These are phyloP conservation scores for Tilletia setariae DNA, from an alignment of 1,284 basidiomycete genomes.

Conservation along the genomic window DNA sequence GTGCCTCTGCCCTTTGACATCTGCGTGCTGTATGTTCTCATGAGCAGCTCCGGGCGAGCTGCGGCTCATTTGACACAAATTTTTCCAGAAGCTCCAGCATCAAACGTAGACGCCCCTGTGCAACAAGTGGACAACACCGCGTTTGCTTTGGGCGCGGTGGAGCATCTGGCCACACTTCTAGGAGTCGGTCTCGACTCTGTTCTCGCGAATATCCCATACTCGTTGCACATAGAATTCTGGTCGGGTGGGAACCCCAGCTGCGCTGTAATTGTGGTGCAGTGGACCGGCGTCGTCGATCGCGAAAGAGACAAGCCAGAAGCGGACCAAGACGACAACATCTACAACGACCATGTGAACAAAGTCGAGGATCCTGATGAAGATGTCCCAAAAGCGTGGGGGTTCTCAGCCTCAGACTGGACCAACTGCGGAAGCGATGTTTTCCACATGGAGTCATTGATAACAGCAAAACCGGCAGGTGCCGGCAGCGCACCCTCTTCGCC, in stretches of 20 bases:
- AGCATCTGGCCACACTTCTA: too few species aligned
- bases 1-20: too few species aligned
- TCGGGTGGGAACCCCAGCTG: not conserved
- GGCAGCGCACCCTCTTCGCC: not conserved
- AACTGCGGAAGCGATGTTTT: not conserved
- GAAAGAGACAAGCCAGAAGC: not conserved
- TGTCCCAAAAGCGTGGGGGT: not conserved
- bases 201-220: not conserved
- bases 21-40: too few species aligned
- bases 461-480: not conserved
- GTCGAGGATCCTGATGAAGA: not conserved
- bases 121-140: too few species aligned
- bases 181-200: too few species aligned
- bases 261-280: conserved; percentile 5
- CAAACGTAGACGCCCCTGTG: too few species aligned
- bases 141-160: too few species aligned
- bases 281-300: not conserved
- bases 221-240: not conserved
- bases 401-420: conserved; percentile 2
- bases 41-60: too few species aligned
- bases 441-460: not conserved
- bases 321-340: not conserved
- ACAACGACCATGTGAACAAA: not conserved
- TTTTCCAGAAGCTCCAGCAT: too few species aligned
- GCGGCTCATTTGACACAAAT: too few species aligned